Percentiles rank a stretch among this genome's conserved stretches.
These are phyloP conservation scores for Puccinia hordei DNA, from an alignment of 1,284 basidiomycete genomes.

Conservation along the genomic window DNA sequence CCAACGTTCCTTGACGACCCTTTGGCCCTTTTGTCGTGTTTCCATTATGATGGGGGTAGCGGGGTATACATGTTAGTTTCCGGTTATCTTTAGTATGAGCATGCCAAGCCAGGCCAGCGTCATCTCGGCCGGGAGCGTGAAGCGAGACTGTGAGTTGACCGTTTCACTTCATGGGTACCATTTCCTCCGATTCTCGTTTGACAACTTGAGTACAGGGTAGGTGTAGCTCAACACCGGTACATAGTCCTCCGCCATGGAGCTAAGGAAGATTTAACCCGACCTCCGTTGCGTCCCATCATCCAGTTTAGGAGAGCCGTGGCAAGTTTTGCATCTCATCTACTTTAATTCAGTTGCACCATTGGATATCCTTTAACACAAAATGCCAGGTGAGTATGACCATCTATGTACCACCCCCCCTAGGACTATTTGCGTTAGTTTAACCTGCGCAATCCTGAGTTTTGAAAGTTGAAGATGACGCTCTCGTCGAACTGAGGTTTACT, in stretches of 20 bases:
- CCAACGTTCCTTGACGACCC: too few species aligned
- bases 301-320: not conserved
- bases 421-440: not conserved
- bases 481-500: not conserved
- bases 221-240: not conserved
- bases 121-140: not conserved
- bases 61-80: too few species aligned
- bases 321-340: conserved; percentile 2
- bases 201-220: not conserved
- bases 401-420: not conserved
- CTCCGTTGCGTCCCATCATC: not conserved
- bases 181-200: not conserved
- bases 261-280: not conserved
- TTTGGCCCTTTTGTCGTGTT: too few species aligned
- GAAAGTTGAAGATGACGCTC: not conserved
- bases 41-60: too few species aligned
- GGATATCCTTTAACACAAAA: not conserved
- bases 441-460: not conserved
- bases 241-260: not conserved
- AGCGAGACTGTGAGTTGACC: not conserved
- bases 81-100: too few species aligned
- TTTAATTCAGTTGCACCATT: not conserved
- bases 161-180: not conserved
- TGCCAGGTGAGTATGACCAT: too few species aligned
- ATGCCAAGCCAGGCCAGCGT: too few species aligned